A percentile compares a stretch with the other conserved stretches of the same genome.
Conservation (phyloP, 495 filamentous ascomycete species). For the Lophiostoma macrostomum region DNA sequence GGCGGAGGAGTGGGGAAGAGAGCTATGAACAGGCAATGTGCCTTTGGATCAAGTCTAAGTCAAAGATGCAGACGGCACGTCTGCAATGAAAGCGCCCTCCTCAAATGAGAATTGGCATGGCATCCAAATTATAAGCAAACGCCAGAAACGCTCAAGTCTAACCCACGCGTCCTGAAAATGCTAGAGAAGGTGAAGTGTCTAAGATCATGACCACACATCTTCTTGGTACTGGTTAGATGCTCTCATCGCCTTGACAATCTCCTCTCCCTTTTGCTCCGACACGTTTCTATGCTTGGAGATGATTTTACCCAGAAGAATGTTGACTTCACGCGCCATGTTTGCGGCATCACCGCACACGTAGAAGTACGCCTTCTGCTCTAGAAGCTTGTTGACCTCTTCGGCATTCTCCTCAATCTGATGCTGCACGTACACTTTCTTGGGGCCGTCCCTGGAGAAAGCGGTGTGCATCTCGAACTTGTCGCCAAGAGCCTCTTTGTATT, state of each 20-base stretch:
- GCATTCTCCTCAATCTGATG: conserved; percentile 82
- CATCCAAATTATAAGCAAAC: not conserved
- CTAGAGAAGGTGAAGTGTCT: conserved; percentile 1
- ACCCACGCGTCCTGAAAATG: conserved; percentile 12
- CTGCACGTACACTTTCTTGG: conserved; percentile 95
- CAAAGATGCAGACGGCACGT: not conserved
- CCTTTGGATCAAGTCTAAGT: not conserved
- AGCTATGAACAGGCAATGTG: not conserved
- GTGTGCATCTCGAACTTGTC: conserved; percentile 83
- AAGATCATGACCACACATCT: conserved; percentile 41
- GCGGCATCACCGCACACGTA: conserved; percentile 98
- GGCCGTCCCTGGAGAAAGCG: conserved; percentile 84
- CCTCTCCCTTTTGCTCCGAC: conserved; percentile 80
- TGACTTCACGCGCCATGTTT: conserved; percentile 98
- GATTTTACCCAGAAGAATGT: conserved; percentile 76
- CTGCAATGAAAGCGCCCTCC: not conserved
- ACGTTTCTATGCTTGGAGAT: conserved; percentile 78
- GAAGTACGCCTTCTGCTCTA: conserved; percentile 88
- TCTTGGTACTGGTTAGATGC: conserved; percentile 91
- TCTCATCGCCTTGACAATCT: conserved; percentile 94
- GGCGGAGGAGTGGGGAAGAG: not conserved
- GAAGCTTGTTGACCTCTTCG: conserved; percentile 79
- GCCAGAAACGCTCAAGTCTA: conserved; percentile 24
- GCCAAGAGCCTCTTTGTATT: conserved; percentile 76
- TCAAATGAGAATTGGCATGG: not conserved